phyloP scores from a whole-genome alignment of 495 filamentous ascomycete genomes.

The Tuber melanosporum region DNA sequence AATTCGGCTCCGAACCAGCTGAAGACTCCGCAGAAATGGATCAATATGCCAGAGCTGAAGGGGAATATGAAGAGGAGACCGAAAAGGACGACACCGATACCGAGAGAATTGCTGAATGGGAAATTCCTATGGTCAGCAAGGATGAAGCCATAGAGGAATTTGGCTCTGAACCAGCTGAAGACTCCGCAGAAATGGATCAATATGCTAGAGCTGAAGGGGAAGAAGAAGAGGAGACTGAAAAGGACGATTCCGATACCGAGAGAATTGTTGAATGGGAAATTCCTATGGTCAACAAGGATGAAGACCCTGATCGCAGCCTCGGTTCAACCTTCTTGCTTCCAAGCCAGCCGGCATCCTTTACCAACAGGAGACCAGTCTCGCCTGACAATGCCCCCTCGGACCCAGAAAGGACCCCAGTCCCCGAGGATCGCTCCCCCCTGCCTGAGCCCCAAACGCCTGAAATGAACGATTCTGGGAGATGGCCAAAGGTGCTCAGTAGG shows the following conservation, averaged over 20 bases:
- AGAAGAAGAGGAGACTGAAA: constrained; percentile 32
- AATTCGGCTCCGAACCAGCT: constrained; percentile 10
- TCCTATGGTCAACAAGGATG: not conserved
- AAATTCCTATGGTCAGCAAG: not conserved
- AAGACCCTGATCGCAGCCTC: constrained; percentile 17
- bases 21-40: constrained; percentile 6
- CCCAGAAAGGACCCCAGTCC: not conserved
- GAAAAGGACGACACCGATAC: constrained; percentile 31
- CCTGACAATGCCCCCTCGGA: not conserved
- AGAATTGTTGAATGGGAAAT: constrained; percentile 7
- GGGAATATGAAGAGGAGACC: constrained; percentile 29
- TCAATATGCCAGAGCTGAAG: constrained; percentile 8
- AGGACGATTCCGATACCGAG: constrained; percentile 29
- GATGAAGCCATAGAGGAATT: constrained; percentile 10
- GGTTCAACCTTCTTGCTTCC: constrained; percentile 27
- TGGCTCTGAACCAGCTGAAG: constrained; percentile 11
- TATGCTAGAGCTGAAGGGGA: constrained; percentile 13
- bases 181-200: constrained; percentile 1
- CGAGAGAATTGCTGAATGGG: constrained; percentile 16
- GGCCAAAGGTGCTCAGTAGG: not conserved
- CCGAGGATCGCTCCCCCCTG: constrained; percentile 5
- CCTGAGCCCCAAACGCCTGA: not conserved
- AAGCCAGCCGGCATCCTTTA: constrained; percentile 17
- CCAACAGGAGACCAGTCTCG: constrained; percentile 1
- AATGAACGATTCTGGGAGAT: not conserved